A percentile compares a stretch with the other conserved stretches of the same genome.
These are phyloP conservation scores for Erodium moschatum DNA, from an alignment of 441 rosid species.

Conservation along the genomic window DNA sequence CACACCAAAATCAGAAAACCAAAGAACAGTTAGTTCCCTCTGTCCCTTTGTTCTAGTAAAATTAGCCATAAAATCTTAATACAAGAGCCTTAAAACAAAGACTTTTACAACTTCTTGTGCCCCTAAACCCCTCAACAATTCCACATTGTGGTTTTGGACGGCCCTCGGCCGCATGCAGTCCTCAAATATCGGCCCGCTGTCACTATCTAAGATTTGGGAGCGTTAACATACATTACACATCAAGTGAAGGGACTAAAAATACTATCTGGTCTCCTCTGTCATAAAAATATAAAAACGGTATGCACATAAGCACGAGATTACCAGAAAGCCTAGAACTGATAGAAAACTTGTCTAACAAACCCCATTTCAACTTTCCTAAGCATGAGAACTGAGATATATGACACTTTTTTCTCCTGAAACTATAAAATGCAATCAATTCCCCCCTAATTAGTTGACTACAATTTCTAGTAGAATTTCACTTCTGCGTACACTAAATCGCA, in stretches of 20 bases:
- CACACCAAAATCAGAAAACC: constrained; percentile 10
- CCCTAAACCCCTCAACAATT: not conserved
- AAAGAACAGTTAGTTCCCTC: not conserved
- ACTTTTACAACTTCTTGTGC: not conserved
- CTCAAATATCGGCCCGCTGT: not conserved
- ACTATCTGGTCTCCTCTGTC: not conserved
- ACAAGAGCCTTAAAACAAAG: not conserved
- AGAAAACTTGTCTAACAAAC: not conserved
- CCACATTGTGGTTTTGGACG: not conserved
- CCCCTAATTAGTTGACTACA: not conserved
- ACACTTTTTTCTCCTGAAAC: not conserved
- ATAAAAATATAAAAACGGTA: too few relatives aligned
- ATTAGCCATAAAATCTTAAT: not conserved
- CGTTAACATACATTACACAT: not conserved
- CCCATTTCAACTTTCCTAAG: not conserved
- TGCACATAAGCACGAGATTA: too few relatives aligned
- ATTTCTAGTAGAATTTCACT: not conserved
- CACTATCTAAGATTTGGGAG: not conserved
- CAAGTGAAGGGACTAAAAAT: not conserved
- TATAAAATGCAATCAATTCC: not conserved
- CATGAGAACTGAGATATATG: not conserved
- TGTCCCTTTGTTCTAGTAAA: not conserved
- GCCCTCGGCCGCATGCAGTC: not conserved
- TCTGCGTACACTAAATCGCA: not conserved
- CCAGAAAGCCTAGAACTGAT: not conserved